Evolutionary conservation across 768 basidiomycete genomes (phyloP), one percentile per base, ranked within the genome.

Genomic region (Leccinellum rugosiceps): DNA sequence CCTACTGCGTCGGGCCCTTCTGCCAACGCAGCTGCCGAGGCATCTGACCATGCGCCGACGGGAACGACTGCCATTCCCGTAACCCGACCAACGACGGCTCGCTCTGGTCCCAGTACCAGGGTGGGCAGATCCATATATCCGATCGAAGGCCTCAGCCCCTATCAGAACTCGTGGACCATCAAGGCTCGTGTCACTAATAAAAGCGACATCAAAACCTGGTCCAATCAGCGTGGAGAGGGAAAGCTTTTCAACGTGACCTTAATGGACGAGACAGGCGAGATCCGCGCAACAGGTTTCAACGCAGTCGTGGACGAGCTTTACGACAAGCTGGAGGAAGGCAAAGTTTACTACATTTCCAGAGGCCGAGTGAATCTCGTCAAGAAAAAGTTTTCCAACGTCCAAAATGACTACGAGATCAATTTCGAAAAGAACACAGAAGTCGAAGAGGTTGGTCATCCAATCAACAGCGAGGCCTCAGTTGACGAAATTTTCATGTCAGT

Each of bases 91-190:
- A 4, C 4, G 1, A 23, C 50, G 2, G 14, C 59, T 47, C 68
- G 58, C 3, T 50, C 64, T 26, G 50, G 56, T 19, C n/a, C 63
- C 53, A 55, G 55, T 43, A 63, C 58, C 17, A 64, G 55, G 56
- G 45, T 54, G 34, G 64, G 67, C 25, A 72, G 70, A 38, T 66
- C 68, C 13, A 71, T 86, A 31, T 87, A 87, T 72, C 96, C 95
- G 2, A 98, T 99, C 62, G 96, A 97, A 69, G 90, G 87, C 6
- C 82, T 98, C 46, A 94, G 90, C 67, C 96, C 96, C 9, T 98
- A 98, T 66, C 94, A 97, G 74, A 98, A 96, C 76, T 92, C 92
- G 72, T 99, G 97, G 97, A 94, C 92, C 10, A 96, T 98, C 79
- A 94, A 94, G 71, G 96, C 92, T 28, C 88, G 92, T 43, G 92